Evolutionary conservation across 2,329 filamentous ascomycete genomes (phyloP), one percentile per base, ranked within the genome.

Genomic region (Diaporthe eres): DNA sequence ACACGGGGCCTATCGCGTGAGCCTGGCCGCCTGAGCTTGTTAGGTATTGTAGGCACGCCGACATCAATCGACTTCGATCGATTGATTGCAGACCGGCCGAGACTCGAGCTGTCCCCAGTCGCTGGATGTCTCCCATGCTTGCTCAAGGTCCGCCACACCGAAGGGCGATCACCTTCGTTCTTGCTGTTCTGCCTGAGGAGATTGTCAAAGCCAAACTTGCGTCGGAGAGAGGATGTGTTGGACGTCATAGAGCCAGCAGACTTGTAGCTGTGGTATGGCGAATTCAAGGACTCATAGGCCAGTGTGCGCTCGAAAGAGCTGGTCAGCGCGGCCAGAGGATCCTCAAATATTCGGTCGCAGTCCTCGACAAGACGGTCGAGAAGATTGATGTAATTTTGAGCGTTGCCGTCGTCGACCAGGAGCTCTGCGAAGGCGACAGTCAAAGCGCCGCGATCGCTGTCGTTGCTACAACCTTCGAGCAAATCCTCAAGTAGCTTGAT

Each of bases 391-490:
- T 96, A 97, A 77, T 95, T 91, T 76, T 94, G 92, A 2, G 95
- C 92, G 77, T 93, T 92, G 9, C 93, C 94, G 75, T 95, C 93
- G 6, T 92, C 90, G 2, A 97, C 94, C 9, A 98, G 87, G 70
- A 98, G 88, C 82, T 98, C 95, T 0, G 95, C 93, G 86, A 98
- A 98, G 1, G 95, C 94, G 60, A 95, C 91, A 0, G 95, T 98
- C 79, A 98, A 85, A 31, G 95, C 94, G 67, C 96, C 96, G 65
- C 96, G 91, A 82, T 98, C 96, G 44, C 95, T 94, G 81, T 98
- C 96, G 80, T 98, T 98, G 70, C 93, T 93, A 79, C 95, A 98
- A 3, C 95, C 95, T 78, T 98, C 95, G 9, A 98, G 90, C 42
- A 98, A 87, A 81, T 98, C 95, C 0, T 95, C 94, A 34, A 98